Evolutionary conservation across 306 rosid species (phyloP), one percentile per base, ranked within the genome.

Genomic region (Castanea crenata): DNA sequence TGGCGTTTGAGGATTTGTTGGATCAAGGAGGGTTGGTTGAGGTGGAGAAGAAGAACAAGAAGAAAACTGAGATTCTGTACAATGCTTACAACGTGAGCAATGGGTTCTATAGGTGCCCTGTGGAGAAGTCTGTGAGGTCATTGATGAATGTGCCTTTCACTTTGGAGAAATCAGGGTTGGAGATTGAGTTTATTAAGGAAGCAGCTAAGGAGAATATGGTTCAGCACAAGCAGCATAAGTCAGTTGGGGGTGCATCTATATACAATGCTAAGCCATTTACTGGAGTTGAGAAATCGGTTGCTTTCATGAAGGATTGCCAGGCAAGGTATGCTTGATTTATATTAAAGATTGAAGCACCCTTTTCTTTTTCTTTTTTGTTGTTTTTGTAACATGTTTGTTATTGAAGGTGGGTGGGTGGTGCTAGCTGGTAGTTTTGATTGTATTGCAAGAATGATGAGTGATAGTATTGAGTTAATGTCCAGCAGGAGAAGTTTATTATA

Each of bases 191-290:
- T 69, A 83, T 95, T 34, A 95, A 95, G 91, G 99, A 95, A 81
- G 98, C 99, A 29, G 90, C 96, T 0, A 87, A 89, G 84, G 94
- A 95, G 80, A 89, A 86, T 79, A 95, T 95, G 99, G 83, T 95
- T 64, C 97, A 95, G 87, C 99, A 91, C 16, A 95, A 95, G 88
- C 97, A 97, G 5, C 99, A 95, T 67, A 89, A 98, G 74, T 93
- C 98, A 0, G 97, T 93, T 67, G 99, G 99, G 61, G 99, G 99
- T 0, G 99, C 98, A 70, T 95, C 98, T 0, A 93, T 95, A 34
- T 93, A 95, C 83, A 91, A 95, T 81, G 99, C 99, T 7, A 93
- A 93, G 99, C 94, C 99, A 34, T 85, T 93, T 86, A 92, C 98
- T 82, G 97, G 99, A 9, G 97, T 93, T 79, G 93, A 95, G 73